phyloP scores from a whole-genome alignment of 1,139 yeast genomes.

The Sugiyamaella sp. region DNA sequence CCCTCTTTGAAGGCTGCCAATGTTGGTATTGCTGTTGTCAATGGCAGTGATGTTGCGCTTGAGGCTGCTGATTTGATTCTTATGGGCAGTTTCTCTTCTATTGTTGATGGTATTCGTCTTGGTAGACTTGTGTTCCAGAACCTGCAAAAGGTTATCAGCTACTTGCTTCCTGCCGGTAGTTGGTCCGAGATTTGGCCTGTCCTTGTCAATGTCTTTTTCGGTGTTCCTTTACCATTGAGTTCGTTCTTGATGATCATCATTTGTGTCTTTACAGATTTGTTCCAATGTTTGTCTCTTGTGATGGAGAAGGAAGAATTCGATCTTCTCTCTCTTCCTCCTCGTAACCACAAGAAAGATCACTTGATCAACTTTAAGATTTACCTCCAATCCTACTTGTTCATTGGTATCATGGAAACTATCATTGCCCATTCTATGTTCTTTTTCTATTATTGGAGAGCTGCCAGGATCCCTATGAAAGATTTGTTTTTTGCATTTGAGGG shows the following conservation, averaged over 20 bases:
- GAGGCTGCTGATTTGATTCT: conserved; percentile 59
- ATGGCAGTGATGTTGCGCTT: conserved; percentile 60
- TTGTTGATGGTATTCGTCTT: conserved; percentile 49
- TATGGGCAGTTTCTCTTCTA: conserved; percentile 48
- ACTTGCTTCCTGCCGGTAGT: conserved; percentile 58
- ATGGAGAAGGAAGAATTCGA: conserved; percentile 53
- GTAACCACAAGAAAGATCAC: conserved; percentile 50
- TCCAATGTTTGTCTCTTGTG: conserved; percentile 51
- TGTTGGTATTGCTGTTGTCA: conserved; percentile 55
- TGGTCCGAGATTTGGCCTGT: conserved; percentile 60
- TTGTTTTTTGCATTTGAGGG: conserved; percentile 49
- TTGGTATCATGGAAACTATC: conserved; percentile 51
- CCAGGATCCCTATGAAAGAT: conserved; percentile 46
- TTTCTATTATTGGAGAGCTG: conserved; percentile 45
- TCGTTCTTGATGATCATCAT: conserved; percentile 58
- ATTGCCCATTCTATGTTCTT: conserved; percentile 51
- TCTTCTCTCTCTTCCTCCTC: conserved; percentile 49
- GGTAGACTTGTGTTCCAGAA: conserved; percentile 55
- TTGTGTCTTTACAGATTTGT: conserved; percentile 51
- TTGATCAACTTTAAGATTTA: conserved; percentile 50
- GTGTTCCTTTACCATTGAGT: conserved; percentile 55
- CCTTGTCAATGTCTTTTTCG: conserved; percentile 52
- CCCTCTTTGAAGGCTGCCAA: conserved; percentile 57
- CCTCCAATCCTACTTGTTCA: conserved; percentile 50
- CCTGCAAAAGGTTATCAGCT: conserved; percentile 53